These are phyloP conservation scores for Solanum ossicruentum DNA, from an alignment of 257 asterid genomes.

Conservation along the genomic window DNA sequence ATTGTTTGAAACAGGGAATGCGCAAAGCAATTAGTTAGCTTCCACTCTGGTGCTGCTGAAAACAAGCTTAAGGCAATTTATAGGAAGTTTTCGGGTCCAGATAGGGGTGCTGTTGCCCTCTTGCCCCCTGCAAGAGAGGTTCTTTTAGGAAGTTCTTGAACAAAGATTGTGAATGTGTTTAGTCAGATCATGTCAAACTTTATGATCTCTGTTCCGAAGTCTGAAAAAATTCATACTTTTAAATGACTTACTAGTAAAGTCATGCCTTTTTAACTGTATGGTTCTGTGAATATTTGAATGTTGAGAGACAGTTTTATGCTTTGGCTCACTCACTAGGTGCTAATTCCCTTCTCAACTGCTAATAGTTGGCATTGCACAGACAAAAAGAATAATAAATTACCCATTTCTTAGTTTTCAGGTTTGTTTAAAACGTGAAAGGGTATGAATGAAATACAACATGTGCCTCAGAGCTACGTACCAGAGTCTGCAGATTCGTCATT, in stretches of 20 bases:
- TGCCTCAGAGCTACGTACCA: not conserved
- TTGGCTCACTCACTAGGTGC: not conserved
- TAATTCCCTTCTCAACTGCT: not conserved
- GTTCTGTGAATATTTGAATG: not conserved
- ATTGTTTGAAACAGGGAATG: constrained; percentile 26
- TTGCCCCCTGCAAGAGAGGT: constrained; percentile 47
- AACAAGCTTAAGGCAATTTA: constrained; percentile 49
- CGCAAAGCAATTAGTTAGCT: constrained; percentile 44
- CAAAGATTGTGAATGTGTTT: not conserved
- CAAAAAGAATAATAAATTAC: not conserved
- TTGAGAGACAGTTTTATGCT: not conserved
- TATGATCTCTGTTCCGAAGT: not conserved
- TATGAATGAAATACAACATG: not conserved
- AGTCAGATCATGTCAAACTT: not conserved
- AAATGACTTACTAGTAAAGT: not conserved
- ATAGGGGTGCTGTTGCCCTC: constrained; percentile 53
- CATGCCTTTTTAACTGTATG: not conserved
- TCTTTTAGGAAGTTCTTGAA: not conserved
- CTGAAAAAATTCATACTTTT: not conserved
- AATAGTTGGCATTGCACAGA: not conserved
- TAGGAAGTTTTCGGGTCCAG: constrained; percentile 45
- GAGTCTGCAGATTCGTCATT: constrained; percentile 11
- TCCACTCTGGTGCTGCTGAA: constrained; percentile 39
- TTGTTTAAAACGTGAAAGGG: not conserved
- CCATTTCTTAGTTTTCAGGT: not conserved